These are phyloP conservation scores for Achlya hypogyna DNA, from an alignment of 352 stramenopile genomes.

Conservation along the genomic window DNA sequence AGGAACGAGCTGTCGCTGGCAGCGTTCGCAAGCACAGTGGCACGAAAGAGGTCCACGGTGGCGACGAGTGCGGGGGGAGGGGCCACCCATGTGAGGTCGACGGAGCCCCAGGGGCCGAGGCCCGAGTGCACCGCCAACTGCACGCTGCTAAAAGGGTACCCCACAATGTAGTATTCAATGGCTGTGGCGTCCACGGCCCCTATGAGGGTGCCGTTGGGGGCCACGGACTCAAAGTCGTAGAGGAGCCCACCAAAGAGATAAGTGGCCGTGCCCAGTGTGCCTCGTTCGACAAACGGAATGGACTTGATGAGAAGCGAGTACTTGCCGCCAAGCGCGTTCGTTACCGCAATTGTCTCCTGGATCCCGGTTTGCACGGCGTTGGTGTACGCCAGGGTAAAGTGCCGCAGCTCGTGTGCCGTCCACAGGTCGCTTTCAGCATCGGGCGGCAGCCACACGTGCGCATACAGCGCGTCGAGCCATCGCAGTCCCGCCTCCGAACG, in stretches of 20 bases:
- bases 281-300: not conserved
- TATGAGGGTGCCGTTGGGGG: not conserved
- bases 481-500: no score
- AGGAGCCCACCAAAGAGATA: not conserved
- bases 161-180: not conserved
- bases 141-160: not conserved
- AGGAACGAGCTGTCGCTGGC: no score
- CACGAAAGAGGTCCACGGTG: no score
- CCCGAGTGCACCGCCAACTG: not conserved
- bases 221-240: not conserved
- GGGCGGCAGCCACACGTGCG: not conserved
- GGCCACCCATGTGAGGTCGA: constrained; percentile 9
- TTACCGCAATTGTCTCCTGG: not conserved
- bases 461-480: not conserved
- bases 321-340: not conserved
- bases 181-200: not conserved
- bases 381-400: not conserved
- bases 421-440: not conserved
- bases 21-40: no score
- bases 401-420: not conserved
- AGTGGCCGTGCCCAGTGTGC: not conserved
- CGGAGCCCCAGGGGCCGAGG: not conserved
- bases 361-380: not conserved
- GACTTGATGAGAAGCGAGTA: not conserved
- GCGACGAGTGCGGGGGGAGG: no score